phyloP scores from a whole-genome alignment of 345 rosid genomes.

The Combretum micranthum region DNA sequence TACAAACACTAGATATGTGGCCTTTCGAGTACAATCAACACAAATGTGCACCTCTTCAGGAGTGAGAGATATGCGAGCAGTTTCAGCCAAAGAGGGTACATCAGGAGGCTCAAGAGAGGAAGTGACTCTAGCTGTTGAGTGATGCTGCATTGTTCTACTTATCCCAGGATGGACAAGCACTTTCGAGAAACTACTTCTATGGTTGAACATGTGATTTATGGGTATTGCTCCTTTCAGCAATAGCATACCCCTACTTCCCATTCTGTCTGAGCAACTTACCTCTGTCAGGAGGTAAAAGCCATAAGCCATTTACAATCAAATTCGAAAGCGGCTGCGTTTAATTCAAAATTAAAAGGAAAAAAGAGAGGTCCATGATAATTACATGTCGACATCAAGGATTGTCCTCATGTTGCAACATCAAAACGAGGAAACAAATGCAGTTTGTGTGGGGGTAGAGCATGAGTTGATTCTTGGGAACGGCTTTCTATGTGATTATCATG shows the following conservation, averaged over 20 bases:
- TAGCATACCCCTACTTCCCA: constrained; percentile 9
- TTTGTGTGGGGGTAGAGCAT: too few species aligned
- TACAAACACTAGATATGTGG: background rate
- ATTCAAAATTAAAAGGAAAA: too few species aligned
- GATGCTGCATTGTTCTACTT: constrained; percentile 14
- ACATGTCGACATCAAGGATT: too few species aligned
- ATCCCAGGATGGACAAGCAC: constrained; percentile 1
- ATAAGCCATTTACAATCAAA: too few species aligned
- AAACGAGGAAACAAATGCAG: too few species aligned
- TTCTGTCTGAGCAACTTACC: too few species aligned
- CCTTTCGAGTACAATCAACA: background rate
- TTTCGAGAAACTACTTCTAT: constrained; percentile 3
- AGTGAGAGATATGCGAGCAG: constrained; percentile 75
- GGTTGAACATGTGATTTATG: constrained; percentile 3
- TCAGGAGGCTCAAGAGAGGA: constrained; percentile 63
- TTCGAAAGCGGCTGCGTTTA: too few species aligned
- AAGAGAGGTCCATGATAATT: too few species aligned
- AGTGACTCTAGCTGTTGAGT: constrained; percentile 20
- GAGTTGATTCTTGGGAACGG: too few species aligned
- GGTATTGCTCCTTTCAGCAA: constrained; percentile 15
- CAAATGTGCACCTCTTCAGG: constrained; percentile 40
- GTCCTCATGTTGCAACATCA: too few species aligned
- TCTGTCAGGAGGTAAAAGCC: too few species aligned
- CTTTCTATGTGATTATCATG: too few species aligned
- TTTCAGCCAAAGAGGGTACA: constrained; percentile 57